Conservation (phyloP, 768 basidiomycete genomes). For the Cystofilobasidium capitatum region DNA sequence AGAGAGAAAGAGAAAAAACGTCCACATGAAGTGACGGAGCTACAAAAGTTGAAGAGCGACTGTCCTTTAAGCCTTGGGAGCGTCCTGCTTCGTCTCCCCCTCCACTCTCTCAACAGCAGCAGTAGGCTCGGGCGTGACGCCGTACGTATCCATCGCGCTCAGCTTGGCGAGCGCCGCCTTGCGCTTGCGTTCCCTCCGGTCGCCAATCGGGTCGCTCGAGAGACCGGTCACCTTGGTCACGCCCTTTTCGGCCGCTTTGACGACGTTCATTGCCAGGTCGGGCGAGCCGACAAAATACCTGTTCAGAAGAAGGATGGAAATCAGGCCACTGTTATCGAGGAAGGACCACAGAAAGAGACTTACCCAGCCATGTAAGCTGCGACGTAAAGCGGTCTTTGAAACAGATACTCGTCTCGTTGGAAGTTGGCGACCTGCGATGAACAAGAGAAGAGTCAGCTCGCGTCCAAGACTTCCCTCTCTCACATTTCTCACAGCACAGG, state of each 20-base stretch:
- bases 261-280: constrained; percentile 15
- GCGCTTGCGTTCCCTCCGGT: constrained; percentile 2
- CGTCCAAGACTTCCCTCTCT: too few species aligned
- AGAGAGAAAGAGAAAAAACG: too few species aligned
- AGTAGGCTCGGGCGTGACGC: not conserved
- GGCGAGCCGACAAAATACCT: constrained; percentile 17
- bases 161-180: not conserved
- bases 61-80: not conserved
- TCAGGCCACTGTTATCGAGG: not conserved
- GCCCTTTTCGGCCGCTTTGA: constrained; percentile 7
- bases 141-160: not conserved
- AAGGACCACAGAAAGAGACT: not conserved
- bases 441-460: not conserved
- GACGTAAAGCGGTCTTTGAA: constrained; percentile 15
- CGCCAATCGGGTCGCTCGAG: not conserved
- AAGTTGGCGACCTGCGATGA: constrained; percentile 1
- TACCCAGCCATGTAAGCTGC: constrained; percentile 2
- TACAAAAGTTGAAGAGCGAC: too few species aligned
- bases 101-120: not conserved
- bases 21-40: too few species aligned
- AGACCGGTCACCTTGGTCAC: constrained; percentile 9
- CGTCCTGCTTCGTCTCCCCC: not conserved
- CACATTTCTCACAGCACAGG: not conserved
- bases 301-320: not conserved
- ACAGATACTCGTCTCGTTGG: constrained; percentile 15